A percentile compares a stretch with the other conserved stretches of the same genome.
phyloP scores from a whole-genome alignment of 768 basidiomycete species.

The Porphyrellus cyaneotinctus region DNA sequence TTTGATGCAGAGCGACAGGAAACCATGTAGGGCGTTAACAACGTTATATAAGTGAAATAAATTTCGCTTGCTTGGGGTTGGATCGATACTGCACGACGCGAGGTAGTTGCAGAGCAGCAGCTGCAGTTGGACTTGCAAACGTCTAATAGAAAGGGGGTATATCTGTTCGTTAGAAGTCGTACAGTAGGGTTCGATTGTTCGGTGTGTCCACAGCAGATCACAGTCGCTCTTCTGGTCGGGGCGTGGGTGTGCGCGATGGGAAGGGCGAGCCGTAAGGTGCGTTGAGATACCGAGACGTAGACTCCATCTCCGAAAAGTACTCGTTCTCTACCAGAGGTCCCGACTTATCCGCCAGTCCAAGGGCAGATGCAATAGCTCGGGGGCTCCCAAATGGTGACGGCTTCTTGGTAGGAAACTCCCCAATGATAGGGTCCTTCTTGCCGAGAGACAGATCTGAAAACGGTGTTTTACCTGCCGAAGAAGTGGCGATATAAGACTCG shows the following conservation, averaged over 20 bases:
- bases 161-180: conserved; percentile 33
- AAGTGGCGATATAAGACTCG: conserved; percentile 33
- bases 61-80: conserved; percentile 28
- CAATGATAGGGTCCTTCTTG: conserved; percentile 55
- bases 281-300: conserved; percentile 43
- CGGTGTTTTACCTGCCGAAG: conserved; percentile 33
- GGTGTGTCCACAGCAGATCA: conserved; percentile 18
- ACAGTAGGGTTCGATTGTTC: conserved; percentile 25
- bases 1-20: conserved; percentile 23
- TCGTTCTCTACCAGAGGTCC: conserved; percentile 25
- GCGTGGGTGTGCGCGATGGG: conserved; percentile 47
- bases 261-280: conserved; percentile 50
- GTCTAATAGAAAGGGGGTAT: conserved; percentile 34
- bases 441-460: conserved; percentile 44
- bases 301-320: conserved; percentile 39
- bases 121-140: conserved; percentile 31
- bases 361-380: conserved; percentile 46
- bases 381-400: conserved; percentile 49
- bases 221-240: conserved; percentile 33
- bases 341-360: conserved; percentile 37
- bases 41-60: conserved; percentile 36
- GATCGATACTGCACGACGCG: conserved; percentile 22
- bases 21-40: conserved; percentile 27
- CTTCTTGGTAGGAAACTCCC: conserved; percentile 49
- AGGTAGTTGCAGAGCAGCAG: conserved; percentile 30